Percentiles rank a stretch among this genome's conserved stretches.
Conservation (phyloP, 345 rosid genomes). For the Trapa bicornis region DNA sequence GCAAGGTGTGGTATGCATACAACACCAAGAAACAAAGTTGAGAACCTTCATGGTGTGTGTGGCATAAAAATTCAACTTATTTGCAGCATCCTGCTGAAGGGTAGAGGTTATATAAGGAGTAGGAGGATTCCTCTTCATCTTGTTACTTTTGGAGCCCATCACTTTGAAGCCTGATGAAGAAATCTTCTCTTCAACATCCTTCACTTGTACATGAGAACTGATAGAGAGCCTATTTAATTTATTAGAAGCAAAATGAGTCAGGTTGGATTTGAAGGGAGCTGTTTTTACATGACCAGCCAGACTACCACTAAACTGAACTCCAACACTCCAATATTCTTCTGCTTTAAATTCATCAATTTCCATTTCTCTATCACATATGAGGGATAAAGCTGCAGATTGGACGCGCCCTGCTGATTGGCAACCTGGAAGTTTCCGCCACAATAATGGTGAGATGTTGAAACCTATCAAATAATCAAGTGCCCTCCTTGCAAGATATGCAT, state of each 20-base stretch:
- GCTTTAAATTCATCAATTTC: constrained; percentile 82
- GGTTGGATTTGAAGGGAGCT: constrained; percentile 37
- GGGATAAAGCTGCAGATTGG: constrained; percentile 93
- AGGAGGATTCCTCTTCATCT: constrained; percentile 61
- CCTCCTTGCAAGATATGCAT: constrained; percentile 89
- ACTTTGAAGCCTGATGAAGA: constrained; percentile 41
- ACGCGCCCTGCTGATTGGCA: constrained; percentile 98
- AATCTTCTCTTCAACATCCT: constrained; percentile 44
- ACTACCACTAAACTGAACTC: constrained; percentile 32
- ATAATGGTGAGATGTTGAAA: constrained; percentile 81
- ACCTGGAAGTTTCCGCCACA: constrained; percentile 96
- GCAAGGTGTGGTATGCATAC: not conserved
- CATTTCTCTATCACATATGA: constrained; percentile 80
- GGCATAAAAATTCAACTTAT: constrained; percentile 63
- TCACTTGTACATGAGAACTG: constrained; percentile 42
- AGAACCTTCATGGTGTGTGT: constrained; percentile 79
- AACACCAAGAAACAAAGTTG: constrained; percentile 5
- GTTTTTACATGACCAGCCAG: constrained; percentile 15
- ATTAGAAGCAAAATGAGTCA: constrained; percentile 53
- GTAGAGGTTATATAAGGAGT: constrained; percentile 95
- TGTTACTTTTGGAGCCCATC: constrained; percentile 40
- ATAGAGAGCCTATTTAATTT: constrained; percentile 72
- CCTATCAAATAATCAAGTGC: constrained; percentile 98
- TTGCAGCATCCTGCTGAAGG: constrained; percentile 98
- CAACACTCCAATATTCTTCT: constrained; percentile 78